Conservation (phyloP, 1,284 basidiomycete species). For the Filobasidium uniguttulatum region DNA sequence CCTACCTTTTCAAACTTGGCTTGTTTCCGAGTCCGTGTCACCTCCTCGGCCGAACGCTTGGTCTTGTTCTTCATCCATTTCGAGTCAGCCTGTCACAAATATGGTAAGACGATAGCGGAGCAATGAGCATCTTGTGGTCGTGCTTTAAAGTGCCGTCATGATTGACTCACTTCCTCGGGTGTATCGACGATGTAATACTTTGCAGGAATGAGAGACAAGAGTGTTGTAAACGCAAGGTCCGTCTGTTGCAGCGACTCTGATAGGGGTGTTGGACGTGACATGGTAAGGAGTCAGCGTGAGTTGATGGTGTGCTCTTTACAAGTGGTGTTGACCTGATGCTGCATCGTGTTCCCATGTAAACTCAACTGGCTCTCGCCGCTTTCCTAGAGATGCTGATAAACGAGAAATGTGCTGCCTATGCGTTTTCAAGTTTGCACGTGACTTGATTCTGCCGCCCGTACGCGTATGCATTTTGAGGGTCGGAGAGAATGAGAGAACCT, state of each 20-base stretch:
- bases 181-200: slow-evolving; percentile 69
- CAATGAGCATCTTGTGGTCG: not conserved
- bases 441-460: too few relatives aligned
- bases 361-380: too few relatives aligned
- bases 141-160: not conserved
- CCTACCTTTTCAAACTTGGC: slow-evolving; percentile 67
- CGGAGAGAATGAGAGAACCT: too few relatives aligned
- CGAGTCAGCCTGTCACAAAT: slow-evolving; percentile 39
- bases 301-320: not conserved
- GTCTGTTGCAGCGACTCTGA: slow-evolving; percentile 60
- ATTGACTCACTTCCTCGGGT: slow-evolving; percentile 44
- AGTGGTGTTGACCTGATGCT: not conserved
- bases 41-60: slow-evolving; percentile 64
- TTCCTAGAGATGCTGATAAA: too few relatives aligned
- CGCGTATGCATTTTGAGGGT: too few relatives aligned
- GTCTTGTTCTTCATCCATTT: slow-evolving; percentile 85
- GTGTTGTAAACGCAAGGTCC: slow-evolving; percentile 65
- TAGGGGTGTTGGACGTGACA: too few relatives aligned
- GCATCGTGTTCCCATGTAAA: not conserved
- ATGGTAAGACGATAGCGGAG: not conserved
- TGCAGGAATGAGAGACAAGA: slow-evolving; percentile 70
- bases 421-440: too few relatives aligned
- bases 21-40: slow-evolving; percentile 73
- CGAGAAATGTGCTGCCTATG: too few relatives aligned
- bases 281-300: too few relatives aligned